Percentiles rank a stretch among this genome's conserved stretches.
Evolutionary conservation across 768 basidiomycete species (phyloP).

Genomic region (Tylopilus felleus): DNA sequence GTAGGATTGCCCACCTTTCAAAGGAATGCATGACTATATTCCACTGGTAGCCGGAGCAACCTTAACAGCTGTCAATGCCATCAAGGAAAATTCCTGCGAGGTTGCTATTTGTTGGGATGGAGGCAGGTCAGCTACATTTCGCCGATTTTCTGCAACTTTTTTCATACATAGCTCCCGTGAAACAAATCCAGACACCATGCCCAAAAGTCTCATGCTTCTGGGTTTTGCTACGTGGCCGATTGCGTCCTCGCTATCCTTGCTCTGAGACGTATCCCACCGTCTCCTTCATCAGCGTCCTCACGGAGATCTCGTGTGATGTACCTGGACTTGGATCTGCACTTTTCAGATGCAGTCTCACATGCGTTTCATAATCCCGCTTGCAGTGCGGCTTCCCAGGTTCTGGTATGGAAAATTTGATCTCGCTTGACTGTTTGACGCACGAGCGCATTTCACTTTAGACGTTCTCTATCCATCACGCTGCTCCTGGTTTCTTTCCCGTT

Average conservation of each 20-base stretch:
- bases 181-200: conserved; percentile 68
- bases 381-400: conserved; percentile 39
- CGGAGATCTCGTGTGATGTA: conserved; percentile 73
- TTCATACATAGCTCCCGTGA: not conserved
- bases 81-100: conserved; percentile 50
- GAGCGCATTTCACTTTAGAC: conserved; percentile 41
- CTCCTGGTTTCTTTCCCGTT: conserved; percentile 81
- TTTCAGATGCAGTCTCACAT: conserved; percentile 82
- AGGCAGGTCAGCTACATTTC: conserved; percentile 52
- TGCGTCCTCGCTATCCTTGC: conserved; percentile 77
- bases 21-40: conserved; percentile 65
- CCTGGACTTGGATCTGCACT: conserved; percentile 90
- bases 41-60: conserved; percentile 72
- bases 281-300: conserved; percentile 11
- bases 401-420: conserved; percentile 35
- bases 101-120: conserved; percentile 90
- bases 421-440: not conserved
- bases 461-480: conserved; percentile 79
- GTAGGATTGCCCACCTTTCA: conserved; percentile 84
- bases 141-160: not conserved
- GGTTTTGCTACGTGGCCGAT: conserved; percentile 95
- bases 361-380: conserved; percentile 55
- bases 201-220: conserved; percentile 70
- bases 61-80: conserved; percentile 63
- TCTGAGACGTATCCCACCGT: conserved; percentile 45